phyloP scores from a whole-genome alignment of 148 eudicot species.

The Chenopodium berlandieri region DNA sequence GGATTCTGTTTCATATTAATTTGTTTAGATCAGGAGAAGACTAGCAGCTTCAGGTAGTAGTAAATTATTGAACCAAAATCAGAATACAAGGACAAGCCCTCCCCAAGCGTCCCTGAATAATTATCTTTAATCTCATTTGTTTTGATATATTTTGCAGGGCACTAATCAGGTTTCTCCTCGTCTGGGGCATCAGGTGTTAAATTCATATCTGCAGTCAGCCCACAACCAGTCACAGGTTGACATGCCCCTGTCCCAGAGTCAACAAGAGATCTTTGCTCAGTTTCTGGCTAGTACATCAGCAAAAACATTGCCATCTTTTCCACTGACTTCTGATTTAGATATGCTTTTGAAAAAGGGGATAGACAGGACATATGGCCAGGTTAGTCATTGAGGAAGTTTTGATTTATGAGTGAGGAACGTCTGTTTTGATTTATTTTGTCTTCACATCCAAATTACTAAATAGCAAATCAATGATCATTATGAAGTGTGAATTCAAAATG shows the following conservation, averaged over 20 bases:
- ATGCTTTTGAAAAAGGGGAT: constrained; percentile 15
- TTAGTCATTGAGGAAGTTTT: constrained; percentile 12
- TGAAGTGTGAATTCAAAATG: not conserved
- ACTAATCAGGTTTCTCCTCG: constrained; percentile 23
- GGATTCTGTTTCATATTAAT: not conserved
- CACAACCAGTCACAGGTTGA: constrained; percentile 7
- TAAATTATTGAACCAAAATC: not conserved
- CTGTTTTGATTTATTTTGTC: not conserved
- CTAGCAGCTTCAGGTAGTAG: not conserved
- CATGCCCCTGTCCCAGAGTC: constrained; percentile 11
- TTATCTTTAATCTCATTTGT: not conserved
- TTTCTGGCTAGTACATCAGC: constrained; percentile 17
- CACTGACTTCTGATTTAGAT: constrained; percentile 1
- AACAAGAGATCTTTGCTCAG: constrained; percentile 24
- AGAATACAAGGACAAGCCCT: not conserved
- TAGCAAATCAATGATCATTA: not conserved
- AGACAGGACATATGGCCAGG: constrained; percentile 23
- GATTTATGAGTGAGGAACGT: not conserved
- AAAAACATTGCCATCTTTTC: constrained; percentile 11
- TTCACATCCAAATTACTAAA: no score
- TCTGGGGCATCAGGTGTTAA: constrained; percentile 20
- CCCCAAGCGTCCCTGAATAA: not conserved
- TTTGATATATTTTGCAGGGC: constrained; percentile 29
- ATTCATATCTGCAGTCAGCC: constrained; percentile 13
- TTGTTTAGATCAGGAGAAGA: not conserved